These are phyloP conservation scores for Phytophthora europaea DNA, from an alignment of 352 stramenopile species.

Conservation along the genomic window DNA sequence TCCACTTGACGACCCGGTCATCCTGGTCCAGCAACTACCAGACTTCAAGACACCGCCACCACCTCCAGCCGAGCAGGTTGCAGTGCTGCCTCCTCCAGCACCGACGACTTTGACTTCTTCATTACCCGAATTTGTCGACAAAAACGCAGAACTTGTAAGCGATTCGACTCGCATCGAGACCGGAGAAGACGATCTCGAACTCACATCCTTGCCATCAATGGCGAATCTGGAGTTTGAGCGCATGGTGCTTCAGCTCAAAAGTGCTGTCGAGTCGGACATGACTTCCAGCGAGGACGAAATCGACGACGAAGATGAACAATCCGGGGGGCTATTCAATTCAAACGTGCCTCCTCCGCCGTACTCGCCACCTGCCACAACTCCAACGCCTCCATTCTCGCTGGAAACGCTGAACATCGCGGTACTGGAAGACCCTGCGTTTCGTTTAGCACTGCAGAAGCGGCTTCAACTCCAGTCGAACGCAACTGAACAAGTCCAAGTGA, in stretches of 20 bases:
- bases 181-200: slow-evolving; percentile 28
- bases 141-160: background rate
- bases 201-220: slow-evolving; percentile 26
- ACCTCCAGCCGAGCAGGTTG: slow-evolving; percentile 6
- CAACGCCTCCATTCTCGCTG: background rate
- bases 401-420: slow-evolving; percentile 30
- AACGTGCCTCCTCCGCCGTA: slow-evolving; percentile 44
- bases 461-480: slow-evolving; percentile 22
- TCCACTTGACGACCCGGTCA: slow-evolving; percentile 72
- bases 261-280: slow-evolving; percentile 53
- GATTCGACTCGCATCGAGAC: slow-evolving; percentile 11
- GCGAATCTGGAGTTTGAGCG: slow-evolving; percentile 77
- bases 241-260: slow-evolving; percentile 82
- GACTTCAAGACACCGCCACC: slow-evolving; percentile 30
- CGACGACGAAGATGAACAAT: slow-evolving; percentile 47
- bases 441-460: slow-evolving; percentile 40
- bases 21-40: slow-evolving; percentile 78
- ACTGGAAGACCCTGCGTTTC: slow-evolving; percentile 58
- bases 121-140: slow-evolving; percentile 19
- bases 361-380: slow-evolving; percentile 6
- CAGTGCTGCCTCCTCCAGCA: slow-evolving; percentile 31
- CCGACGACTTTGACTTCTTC: slow-evolving; percentile 23
- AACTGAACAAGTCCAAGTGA: slow-evolving; percentile 7
- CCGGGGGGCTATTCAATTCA: slow-evolving; percentile 17
- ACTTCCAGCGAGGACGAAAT: slow-evolving; percentile 41